These are phyloP conservation scores for Notholithocarpus densiflorus DNA, from an alignment of 306 rosid species.

Conservation along the genomic window DNA sequence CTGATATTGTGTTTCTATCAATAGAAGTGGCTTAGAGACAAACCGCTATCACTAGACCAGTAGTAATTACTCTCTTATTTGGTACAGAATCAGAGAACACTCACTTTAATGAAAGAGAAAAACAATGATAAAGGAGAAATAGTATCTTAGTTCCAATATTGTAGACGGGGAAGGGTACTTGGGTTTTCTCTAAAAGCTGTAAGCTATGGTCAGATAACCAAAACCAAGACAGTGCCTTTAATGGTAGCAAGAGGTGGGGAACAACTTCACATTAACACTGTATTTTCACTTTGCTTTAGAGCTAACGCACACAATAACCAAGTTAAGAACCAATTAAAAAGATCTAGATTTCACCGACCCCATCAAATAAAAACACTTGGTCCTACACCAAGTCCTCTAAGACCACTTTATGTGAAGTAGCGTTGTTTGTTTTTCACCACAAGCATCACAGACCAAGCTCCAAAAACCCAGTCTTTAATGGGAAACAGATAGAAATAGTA, in stretches of 20 bases:
- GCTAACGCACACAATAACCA: not conserved
- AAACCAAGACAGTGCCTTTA: not conserved
- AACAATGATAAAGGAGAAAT: not conserved
- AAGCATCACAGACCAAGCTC: not conserved
- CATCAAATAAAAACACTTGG: not conserved
- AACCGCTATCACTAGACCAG: not conserved
- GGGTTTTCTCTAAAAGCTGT: not conserved
- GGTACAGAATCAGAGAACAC: constrained; percentile 18
- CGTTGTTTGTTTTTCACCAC: not conserved
- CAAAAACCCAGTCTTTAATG: not conserved
- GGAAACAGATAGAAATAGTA: not conserved
- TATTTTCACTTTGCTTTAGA: not conserved
- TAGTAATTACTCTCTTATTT: not conserved
- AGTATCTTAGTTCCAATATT: not conserved
- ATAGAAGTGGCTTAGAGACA: constrained; percentile 7
- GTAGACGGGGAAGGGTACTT: not conserved
- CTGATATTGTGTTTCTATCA: not conserved
- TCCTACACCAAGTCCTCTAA: constrained; percentile 12
- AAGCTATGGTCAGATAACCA: constrained; percentile 4
- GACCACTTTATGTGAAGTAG: not conserved
- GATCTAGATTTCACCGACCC: constrained; percentile 13
- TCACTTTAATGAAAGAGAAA: constrained; percentile 17
- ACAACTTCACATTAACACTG: not conserved
- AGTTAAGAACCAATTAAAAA: not conserved
- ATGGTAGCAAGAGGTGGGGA: constrained; percentile 1